These are phyloP conservation scores for Proliferodiscus dingleyae DNA, from an alignment of 2,329 filamentous ascomycete species.

Conservation along the genomic window DNA sequence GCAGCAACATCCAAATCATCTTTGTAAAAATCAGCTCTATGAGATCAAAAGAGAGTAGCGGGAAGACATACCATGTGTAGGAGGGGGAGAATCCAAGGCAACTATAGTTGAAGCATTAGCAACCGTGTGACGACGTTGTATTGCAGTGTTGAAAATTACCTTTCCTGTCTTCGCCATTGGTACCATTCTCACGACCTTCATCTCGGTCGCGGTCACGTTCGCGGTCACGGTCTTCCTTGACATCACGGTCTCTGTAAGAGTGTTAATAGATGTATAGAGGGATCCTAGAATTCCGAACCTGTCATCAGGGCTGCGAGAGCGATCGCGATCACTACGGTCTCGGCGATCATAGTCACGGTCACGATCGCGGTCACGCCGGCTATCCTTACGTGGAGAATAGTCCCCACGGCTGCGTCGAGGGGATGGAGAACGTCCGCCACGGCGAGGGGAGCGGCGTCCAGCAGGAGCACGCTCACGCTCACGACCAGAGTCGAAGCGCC, in stretches of 20 bases:
- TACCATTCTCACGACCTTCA: constrained; percentile 68
- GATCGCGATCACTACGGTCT: constrained; percentile 55
- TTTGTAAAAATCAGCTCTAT: constrained; percentile 49
- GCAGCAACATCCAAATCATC: constrained; percentile 97
- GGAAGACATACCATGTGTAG: constrained; percentile 30
- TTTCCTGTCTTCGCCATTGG: constrained; percentile 88
- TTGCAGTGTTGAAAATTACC: constrained; percentile 47
- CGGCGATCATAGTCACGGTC: constrained; percentile 72
- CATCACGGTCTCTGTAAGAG: constrained; percentile 37
- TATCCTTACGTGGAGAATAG: constrained; percentile 84
- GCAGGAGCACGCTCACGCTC: constrained; percentile 56
- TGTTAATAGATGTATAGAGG: constrained; percentile 3
- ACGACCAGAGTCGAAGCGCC: constrained; percentile 92
- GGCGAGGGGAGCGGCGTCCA: constrained; percentile 56
- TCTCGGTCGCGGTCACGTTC: constrained; percentile 50
- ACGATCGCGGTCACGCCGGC: constrained; percentile 74
- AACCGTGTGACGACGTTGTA: constrained; percentile 17
- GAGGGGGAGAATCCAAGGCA: constrained; percentile 71
- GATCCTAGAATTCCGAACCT: constrained; percentile 38
- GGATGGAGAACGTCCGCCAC: constrained; percentile 67
- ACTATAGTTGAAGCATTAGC: constrained; percentile 28
- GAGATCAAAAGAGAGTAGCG: background rate
- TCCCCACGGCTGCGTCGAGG: constrained; percentile 70
- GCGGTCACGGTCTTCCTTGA: constrained; percentile 47
- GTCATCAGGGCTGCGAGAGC: constrained; percentile 65